Percentiles rank a stretch among this genome's conserved stretches.
phyloP scores from a whole-genome alignment of 257 asterid species.

The Solanum bukasovii region DNA sequence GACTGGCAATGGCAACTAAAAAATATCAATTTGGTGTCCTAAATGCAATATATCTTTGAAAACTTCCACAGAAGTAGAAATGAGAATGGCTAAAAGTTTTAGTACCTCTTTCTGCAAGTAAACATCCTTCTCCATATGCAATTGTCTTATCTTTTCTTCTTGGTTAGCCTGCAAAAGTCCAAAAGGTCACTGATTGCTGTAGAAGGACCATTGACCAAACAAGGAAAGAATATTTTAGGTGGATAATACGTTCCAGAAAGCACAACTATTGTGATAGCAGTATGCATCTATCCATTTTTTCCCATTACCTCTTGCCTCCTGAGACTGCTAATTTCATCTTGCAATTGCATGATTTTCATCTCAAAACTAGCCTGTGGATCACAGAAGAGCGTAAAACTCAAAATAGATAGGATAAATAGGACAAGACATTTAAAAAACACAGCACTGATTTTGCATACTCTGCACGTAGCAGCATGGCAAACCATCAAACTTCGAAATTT shows the following conservation, averaged over 20 bases:
- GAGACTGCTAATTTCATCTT: slow-evolving; percentile 28
- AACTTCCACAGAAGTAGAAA: neutral
- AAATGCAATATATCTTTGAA: neutral
- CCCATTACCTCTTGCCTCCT: slow-evolving; percentile 40
- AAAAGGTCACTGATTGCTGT: slow-evolving; percentile 13
- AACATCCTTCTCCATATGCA: slow-evolving; percentile 39
- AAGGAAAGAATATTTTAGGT: neutral
- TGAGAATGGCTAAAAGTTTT: neutral
- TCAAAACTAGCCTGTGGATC: slow-evolving; percentile 12
- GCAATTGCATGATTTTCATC: slow-evolving; percentile 32
- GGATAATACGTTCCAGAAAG: neutral
- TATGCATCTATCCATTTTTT: neutral
- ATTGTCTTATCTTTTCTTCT: slow-evolving; percentile 28
- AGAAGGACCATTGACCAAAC: neutral
- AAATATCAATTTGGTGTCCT: neutral
- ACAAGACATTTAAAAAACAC: neutral
- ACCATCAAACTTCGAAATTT: neutral
- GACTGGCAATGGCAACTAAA: neutral
- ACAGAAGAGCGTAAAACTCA: neutral
- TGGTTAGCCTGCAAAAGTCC: slow-evolving; percentile 36
- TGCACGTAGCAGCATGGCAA: neutral
- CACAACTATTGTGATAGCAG: neutral
- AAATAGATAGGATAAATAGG: neutral
- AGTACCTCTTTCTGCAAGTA: slow-evolving; percentile 45
- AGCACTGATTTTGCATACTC: neutral